Conservation (phyloP, 1,284 basidiomycete species). For the Tylopilus sp. region DNA sequence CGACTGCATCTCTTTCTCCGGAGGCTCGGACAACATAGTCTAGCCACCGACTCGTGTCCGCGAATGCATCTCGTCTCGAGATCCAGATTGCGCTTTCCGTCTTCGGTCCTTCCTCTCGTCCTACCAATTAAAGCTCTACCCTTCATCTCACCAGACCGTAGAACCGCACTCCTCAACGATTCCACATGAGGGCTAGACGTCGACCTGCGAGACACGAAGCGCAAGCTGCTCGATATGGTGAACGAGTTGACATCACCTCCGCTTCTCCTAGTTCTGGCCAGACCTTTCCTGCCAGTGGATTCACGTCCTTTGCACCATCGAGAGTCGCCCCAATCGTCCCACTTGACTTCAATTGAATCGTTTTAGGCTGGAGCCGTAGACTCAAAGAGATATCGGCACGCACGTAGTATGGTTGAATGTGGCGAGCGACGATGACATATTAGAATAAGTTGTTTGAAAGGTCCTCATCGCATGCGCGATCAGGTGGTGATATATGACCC, state of each 20-base stretch:
- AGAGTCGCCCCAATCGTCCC: slow-evolving; percentile 79
- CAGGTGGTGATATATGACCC: slow-evolving; percentile 68
- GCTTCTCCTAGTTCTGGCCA: slow-evolving; percentile 23
- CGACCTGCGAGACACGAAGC: slow-evolving; percentile 21
- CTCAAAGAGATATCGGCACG: slow-evolving; percentile 73
- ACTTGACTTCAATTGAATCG: slow-evolving; percentile 75
- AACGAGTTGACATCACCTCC: slow-evolving; percentile 39
- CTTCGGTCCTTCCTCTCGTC: slow-evolving; percentile 4
- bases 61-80: neutral
- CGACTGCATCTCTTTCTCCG: slow-evolving; percentile 6
- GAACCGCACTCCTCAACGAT: slow-evolving; percentile 26
- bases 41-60: slow-evolving; percentile 1
- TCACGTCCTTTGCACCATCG: neutral
- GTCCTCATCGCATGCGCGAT: slow-evolving; percentile 71
- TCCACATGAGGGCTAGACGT: slow-evolving; percentile 20
- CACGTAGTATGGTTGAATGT: slow-evolving; percentile 76
- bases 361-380: slow-evolving; percentile 85
- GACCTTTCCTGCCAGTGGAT: slow-evolving; percentile 19
- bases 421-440: slow-evolving; percentile 80
- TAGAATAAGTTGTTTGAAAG: slow-evolving; percentile 71
- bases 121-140: slow-evolving; percentile 33
- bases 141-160: slow-evolving; percentile 23
- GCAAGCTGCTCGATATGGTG: slow-evolving; percentile 38
- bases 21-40: neutral
- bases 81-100: neutral